Evolutionary conservation across 2,329 filamentous ascomycete genomes (phyloP).

Genomic region (Pseudocercospora macadamiae): DNA sequence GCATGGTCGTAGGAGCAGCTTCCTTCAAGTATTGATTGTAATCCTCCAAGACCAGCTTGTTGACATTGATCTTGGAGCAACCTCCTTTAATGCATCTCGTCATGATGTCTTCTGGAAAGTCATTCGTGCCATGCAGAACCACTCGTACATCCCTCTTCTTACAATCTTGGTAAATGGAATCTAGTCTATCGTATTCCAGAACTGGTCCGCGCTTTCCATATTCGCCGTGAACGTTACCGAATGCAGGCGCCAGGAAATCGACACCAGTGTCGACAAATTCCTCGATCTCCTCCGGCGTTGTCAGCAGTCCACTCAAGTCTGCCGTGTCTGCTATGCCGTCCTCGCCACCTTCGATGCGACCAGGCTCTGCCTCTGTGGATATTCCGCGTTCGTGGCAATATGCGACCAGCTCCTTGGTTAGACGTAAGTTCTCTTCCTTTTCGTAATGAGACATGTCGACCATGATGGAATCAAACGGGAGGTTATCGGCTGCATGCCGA

Average conservation of each 20-base stretch:
- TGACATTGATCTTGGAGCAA: slow-evolving; percentile 62
- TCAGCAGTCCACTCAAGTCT: slow-evolving; percentile 35
- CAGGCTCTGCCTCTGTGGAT: slow-evolving; percentile 38
- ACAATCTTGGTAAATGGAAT: slow-evolving; percentile 41
- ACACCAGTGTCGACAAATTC: slow-evolving; percentile 37
- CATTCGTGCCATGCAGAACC: slow-evolving; percentile 62
- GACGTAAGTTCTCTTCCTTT: slow-evolving; percentile 36
- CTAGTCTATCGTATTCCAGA: slow-evolving; percentile 41
- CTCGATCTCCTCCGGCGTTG: slow-evolving; percentile 33
- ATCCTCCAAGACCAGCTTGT: slow-evolving; percentile 54
- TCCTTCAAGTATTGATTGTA: slow-evolving; percentile 35
- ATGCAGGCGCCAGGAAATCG: slow-evolving; percentile 38
- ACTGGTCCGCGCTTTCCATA: slow-evolving; percentile 38
- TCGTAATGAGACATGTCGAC: slow-evolving; percentile 41
- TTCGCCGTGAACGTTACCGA: slow-evolving; percentile 39
- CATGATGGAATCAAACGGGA: slow-evolving; percentile 39
- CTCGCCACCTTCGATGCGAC: slow-evolving; percentile 40
- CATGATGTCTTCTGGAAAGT: slow-evolving; percentile 56
- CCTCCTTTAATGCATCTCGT: slow-evolving; percentile 55
- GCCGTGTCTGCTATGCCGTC: slow-evolving; percentile 37
- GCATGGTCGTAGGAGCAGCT: slow-evolving; percentile 21
- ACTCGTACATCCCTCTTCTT: slow-evolving; percentile 46
- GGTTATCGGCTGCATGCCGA: slow-evolving; percentile 27
- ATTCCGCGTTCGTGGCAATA: slow-evolving; percentile 37
- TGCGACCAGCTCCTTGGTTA: slow-evolving; percentile 33